Evolutionary conservation across 1,284 basidiomycete genomes (phyloP), one percentile per base, ranked within the genome.

Genomic region (Apiotrichum mycotoxinovorans): DNA sequence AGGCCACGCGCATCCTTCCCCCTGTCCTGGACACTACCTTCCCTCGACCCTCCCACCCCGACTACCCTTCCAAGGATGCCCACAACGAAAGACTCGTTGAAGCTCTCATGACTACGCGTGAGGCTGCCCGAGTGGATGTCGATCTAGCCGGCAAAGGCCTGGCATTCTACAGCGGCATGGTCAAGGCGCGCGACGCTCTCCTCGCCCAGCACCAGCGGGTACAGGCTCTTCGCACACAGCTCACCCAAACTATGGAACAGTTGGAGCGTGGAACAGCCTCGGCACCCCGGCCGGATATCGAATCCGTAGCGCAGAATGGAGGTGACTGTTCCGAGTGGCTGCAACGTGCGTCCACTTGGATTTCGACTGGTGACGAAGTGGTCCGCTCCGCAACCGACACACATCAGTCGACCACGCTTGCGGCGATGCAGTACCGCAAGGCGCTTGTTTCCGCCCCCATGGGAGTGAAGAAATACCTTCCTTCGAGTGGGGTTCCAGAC

Each of bases 11-110:
- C 30, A 25, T 35, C 1, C 55, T 71, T 2, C 70, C 71, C 0
- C 25, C 53, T 2, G 37, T 53, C 0, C 54, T 70, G 20, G 61
- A 66, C 42, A 20, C 35, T 15, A 20, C 56, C 2, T 66, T 70
- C 34, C 67, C 70, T 1, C 54, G 53, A 11, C 72, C 70, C 0
- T 56, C 59, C 0, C 67, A 74, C 48, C 48, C 62, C 3, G 61
- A 58, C 11, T 72, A 66, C 48, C 68, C 68, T 0, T 58, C 61
- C 20, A 61, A 66, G 38, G 64, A 66, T 11, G 52, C 52, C 26
- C 64, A 70, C 45, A 69, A 63, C 48, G 42, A 25, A 7, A 34
- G 52, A 1, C 43, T 69, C 17, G 41, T 66, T 0, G 22, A 25
- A 0, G 56, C 52, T 1, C 51, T 73, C 3, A 26, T 12, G 4